phyloP scores from a whole-genome alignment of 805 yeast species.

The Kluyveromyces nonfermentans region DNA sequence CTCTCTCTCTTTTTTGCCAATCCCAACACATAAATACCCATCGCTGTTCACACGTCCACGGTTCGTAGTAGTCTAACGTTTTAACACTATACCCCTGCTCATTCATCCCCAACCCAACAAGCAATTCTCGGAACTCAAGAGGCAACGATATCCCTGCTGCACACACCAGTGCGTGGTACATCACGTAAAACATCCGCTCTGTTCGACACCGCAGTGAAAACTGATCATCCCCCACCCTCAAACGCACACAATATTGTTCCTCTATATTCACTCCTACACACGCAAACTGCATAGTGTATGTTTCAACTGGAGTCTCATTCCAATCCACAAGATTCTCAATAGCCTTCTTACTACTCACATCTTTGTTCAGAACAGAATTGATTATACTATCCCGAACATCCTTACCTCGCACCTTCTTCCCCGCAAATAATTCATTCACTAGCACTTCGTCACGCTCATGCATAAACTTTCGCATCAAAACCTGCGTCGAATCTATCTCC shows the following conservation, averaged over 20 bases:
- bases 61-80: neutral
- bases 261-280: neutral
- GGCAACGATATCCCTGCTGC: neutral
- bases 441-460: neutral
- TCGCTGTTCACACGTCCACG: neutral
- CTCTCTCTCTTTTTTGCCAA: neutral
- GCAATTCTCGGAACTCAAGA: neutral
- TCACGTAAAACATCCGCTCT: neutral
- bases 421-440: neutral
- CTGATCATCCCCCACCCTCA: neutral
- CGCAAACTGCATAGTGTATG: neutral
- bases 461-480: neutral
- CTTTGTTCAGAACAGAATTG: neutral
- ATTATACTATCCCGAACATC: neutral
- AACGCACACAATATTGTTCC: neutral
- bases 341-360: neutral
- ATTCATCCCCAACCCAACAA: neutral
- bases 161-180: neutral
- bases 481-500: conserved; percentile 1
- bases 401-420: neutral
- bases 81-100: neutral
- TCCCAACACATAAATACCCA: neutral
- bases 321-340: neutral
- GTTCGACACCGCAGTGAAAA: neutral
- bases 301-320: neutral